Conservation (phyloP, 2,329 filamentous ascomycete genomes). For the Fusarium sp. region DNA sequence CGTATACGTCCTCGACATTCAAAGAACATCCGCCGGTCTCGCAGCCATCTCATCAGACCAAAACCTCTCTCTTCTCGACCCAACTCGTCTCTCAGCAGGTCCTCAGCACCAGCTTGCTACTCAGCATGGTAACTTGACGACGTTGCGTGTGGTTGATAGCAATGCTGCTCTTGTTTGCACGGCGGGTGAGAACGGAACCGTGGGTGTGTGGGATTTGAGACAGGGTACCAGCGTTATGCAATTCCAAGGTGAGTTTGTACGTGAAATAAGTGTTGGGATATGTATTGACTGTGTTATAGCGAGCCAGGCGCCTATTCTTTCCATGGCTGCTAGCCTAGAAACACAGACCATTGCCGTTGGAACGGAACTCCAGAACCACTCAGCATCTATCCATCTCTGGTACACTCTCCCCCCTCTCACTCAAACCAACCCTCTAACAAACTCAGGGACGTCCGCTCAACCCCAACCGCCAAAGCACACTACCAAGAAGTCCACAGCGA, state of each 20-base stretch:
- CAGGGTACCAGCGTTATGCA: constrained; percentile 57
- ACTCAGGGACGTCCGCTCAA: constrained; percentile 67
- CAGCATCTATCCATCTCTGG: constrained; percentile 72
- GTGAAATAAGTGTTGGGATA: background rate
- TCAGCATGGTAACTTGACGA: constrained; percentile 72
- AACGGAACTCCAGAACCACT: constrained; percentile 75
- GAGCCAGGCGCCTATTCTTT: constrained; percentile 66
- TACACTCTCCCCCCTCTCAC: constrained; percentile 47
- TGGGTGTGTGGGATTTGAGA: constrained; percentile 74
- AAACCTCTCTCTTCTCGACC: constrained; percentile 73
- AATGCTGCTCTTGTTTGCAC: constrained; percentile 70
- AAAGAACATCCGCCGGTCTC: constrained; percentile 62
- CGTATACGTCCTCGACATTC: constrained; percentile 69
- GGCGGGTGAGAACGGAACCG: constrained; percentile 75
- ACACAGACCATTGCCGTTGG: constrained; percentile 75
- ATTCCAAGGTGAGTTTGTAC: constrained; percentile 57
- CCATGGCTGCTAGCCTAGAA: constrained; percentile 69
- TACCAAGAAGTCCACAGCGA: constrained; percentile 76
- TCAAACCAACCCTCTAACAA: background rate
- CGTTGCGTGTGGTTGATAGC: constrained; percentile 66
- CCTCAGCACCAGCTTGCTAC: constrained; percentile 61
- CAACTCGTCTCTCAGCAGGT: constrained; percentile 63
- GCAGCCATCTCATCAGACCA: constrained; percentile 77
- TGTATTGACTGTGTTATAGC: constrained; percentile 46
- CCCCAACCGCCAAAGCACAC: constrained; percentile 59